A percentile compares a stretch with the other conserved stretches of the same genome.
phyloP scores from a whole-genome alignment of 2,329 filamentous ascomycete species.

The Fusarium sp. region DNA sequence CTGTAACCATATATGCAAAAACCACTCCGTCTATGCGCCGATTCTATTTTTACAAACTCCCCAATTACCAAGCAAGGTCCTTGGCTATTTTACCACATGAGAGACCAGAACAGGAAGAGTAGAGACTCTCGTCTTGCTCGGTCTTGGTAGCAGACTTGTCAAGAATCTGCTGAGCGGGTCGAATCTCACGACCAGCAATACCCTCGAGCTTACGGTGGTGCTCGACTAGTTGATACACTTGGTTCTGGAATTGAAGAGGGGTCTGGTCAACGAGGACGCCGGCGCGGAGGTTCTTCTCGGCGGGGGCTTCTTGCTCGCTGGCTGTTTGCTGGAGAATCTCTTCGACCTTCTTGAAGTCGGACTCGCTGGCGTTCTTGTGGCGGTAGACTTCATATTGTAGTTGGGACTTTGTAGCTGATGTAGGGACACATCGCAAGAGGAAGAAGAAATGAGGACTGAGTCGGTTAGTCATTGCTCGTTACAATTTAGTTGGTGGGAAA shows the following conservation, averaged over 20 bases:
- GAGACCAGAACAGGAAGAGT: slow-evolving; percentile 20
- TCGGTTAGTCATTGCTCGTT: slow-evolving; percentile 38
- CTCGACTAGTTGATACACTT: slow-evolving; percentile 26
- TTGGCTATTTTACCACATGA: slow-evolving; percentile 25
- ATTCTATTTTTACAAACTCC: slow-evolving; percentile 15
- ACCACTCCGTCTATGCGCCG: not conserved
- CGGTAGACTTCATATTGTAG: slow-evolving; percentile 31
- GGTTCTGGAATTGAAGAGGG: slow-evolving; percentile 24
- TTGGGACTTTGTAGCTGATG: slow-evolving; percentile 7
- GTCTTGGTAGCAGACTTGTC: slow-evolving; percentile 20
- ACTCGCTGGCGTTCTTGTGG: slow-evolving; percentile 22
- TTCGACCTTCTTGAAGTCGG: slow-evolving; percentile 13
- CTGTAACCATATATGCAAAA: not conserved
- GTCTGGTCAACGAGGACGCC: slow-evolving; percentile 13
- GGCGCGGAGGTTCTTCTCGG: slow-evolving; percentile 11
- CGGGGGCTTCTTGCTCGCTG: slow-evolving; percentile 18
- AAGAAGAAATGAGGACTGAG: slow-evolving; percentile 40
- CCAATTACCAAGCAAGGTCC: slow-evolving; percentile 17
- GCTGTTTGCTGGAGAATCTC: slow-evolving; percentile 14
- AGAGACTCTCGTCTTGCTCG: slow-evolving; percentile 26
- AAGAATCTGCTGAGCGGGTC: slow-evolving; percentile 27
- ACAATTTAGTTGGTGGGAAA: slow-evolving; percentile 59
- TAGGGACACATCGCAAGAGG: slow-evolving; percentile 23
- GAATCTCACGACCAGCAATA: slow-evolving; percentile 12
- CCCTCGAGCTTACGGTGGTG: slow-evolving; percentile 28